phyloP scores from a whole-genome alignment of 1,284 basidiomycete genomes.

The Somion occarium region DNA sequence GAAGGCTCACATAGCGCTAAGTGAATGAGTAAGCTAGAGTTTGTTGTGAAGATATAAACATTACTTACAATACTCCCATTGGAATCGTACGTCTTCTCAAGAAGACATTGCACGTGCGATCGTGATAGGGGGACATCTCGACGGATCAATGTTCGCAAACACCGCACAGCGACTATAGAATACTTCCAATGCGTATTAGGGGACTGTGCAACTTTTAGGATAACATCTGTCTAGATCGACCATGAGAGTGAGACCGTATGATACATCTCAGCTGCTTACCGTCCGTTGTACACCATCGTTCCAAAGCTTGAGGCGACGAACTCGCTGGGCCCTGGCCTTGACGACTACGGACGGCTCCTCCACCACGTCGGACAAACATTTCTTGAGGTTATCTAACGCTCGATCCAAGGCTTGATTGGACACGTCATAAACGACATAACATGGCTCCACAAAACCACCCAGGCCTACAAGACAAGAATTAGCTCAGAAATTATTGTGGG shows the following conservation, averaged over 20 bases:
- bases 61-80: slow-evolving; percentile 59
- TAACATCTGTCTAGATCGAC: slow-evolving; percentile 16
- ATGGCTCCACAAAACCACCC: slow-evolving; percentile 56
- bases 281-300: slow-evolving; percentile 38
- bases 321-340: slow-evolving; percentile 41
- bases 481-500: background rate
- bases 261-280: slow-evolving; percentile 37
- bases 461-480: slow-evolving; percentile 37
- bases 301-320: slow-evolving; percentile 35
- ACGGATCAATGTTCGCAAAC: slow-evolving; percentile 70
- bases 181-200: slow-evolving; percentile 81
- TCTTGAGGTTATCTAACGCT: slow-evolving; percentile 35
- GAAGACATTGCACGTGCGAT: slow-evolving; percentile 49
- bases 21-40: slow-evolving; percentile 10
- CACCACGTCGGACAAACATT: slow-evolving; percentile 29
- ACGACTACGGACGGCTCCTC: slow-evolving; percentile 33
- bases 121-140: slow-evolving; percentile 64
- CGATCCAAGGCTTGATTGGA: slow-evolving; percentile 37
- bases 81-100: slow-evolving; percentile 52
- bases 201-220: slow-evolving; percentile 53
- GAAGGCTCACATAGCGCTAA: slow-evolving; percentile 55
- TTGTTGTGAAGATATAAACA: slow-evolving; percentile 5
- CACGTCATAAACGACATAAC: slow-evolving; percentile 48
- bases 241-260: background rate
- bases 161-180: slow-evolving; percentile 67